phyloP scores from a whole-genome alignment of 352 stramenopile species.

The Phytophthora brassicae region DNA sequence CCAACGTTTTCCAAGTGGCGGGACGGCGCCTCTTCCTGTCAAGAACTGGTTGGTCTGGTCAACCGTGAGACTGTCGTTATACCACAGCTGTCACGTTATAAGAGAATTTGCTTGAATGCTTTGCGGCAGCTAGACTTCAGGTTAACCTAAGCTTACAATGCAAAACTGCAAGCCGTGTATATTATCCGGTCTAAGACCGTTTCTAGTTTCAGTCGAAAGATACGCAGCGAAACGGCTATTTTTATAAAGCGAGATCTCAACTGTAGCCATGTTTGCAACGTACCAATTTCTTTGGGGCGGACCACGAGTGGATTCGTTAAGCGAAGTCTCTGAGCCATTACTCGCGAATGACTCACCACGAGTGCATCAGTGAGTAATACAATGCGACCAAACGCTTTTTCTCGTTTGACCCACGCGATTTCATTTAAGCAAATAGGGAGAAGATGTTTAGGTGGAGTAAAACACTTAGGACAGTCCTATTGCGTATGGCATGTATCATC shows the following conservation, averaged over 20 bases:
- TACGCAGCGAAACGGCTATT: not conserved
- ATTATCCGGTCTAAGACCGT: constrained; percentile 4
- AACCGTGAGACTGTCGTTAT: constrained; percentile 12
- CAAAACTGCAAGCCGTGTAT: not conserved
- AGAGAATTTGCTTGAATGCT: constrained; percentile 23
- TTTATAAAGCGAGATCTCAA: constrained; percentile 8
- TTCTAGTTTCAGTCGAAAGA: constrained; percentile 26
- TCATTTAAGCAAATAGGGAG: constrained; percentile 1
- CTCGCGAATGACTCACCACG: constrained; percentile 28
- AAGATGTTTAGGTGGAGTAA: too few relatives aligned
- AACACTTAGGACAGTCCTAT: constrained; percentile 7
- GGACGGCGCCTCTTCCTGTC: too few relatives aligned
- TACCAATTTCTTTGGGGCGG: constrained; percentile 27
- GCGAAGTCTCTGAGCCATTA: constrained; percentile 28
- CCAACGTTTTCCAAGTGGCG: not conserved
- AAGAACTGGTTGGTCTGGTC: too few relatives aligned
- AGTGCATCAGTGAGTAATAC: constrained; percentile 29
- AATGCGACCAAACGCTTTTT: constrained; percentile 1
- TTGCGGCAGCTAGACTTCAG: too few relatives aligned
- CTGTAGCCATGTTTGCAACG: constrained; percentile 25
- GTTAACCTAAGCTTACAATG: too few relatives aligned
- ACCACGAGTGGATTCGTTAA: constrained; percentile 18
- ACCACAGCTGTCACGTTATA: constrained; percentile 10
- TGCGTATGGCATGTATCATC: constrained; percentile 24
- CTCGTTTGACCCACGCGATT: constrained; percentile 9